Evolutionary conservation across 108 stramenopile genomes (phyloP), one percentile per base, ranked within the genome.

Genomic region (Stephanodiscus triporus): DNA sequence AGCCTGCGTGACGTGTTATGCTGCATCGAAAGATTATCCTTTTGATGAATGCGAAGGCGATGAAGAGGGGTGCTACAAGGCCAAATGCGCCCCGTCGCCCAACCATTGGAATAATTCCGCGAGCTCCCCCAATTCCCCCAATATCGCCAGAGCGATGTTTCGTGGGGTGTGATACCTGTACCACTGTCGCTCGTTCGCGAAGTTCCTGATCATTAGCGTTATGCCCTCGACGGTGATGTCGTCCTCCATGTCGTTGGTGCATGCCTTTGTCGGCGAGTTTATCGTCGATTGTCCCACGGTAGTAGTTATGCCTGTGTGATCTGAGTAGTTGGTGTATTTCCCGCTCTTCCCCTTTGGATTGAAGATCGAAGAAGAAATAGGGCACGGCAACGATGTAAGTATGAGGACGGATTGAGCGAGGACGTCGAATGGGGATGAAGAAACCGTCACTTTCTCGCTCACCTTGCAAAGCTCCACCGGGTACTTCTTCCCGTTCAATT

Each of bases 71-170:
- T n/a, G n/a, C n/a, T n/a, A n/a, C n/a, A n/a, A n/a, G n/a, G n/a
- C n/a, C n/a, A n/a, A n/a, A n/a, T n/a, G n/a, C n/a, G n/a, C 76
- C 38, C 70, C 78, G 63, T 93, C 92, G 4, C 87, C 88, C 20
- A 70, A 68, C 92, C 92, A 98, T 81, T 97, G 97, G 55, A 97
- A 89, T 7, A 97, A 29, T 72, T 97, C 96, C 3, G 92, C 86
- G 61, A 98, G 65, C 75, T 98, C 97, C 11, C 97, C 97, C 10
- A 94, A 80, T 75, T 98, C 97, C 20, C 96, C 97, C 37, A 91
- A 23, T 29, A 98, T 63, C 13, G 95, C 95, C 71, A 97, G 62
- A 0, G 89, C 75, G 20, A 98, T 51, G 75, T 92, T 96, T 0
- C 94, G 86, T 16, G 97, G 97, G 9, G 86, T 87, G 76, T 98